Base-by-base conservation (phyloP, 2,329 filamentous ascomycete genomes). In the Colletotrichum cordylinicola region DNA sequence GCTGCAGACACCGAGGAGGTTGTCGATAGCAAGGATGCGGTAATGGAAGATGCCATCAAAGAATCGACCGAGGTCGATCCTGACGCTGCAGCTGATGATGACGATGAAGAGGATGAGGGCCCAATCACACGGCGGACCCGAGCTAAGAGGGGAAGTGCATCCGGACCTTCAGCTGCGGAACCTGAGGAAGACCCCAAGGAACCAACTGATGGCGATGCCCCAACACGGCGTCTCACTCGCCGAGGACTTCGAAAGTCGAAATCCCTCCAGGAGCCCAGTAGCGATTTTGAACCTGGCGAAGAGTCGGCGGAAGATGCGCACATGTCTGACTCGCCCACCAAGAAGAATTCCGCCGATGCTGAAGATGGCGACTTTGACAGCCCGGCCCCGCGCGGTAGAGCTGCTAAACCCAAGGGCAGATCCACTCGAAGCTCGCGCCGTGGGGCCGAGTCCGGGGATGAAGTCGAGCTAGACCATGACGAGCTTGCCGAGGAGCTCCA, bases 401-500 rank as follows among this genome's bases (percentile, higher is more conserved):
- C 85, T 73, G 82, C 78, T 66, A 82, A 82, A 77, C 81, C 84
- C 74, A 83, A 82, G 80, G 82, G 83, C 79, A 82, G 87, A 61
- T 87, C 87, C 9, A 85, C 86, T 61, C 88, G 87, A 74, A 87
- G 83, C 75, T 87, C 88, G n/a, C 87, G 88, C 55, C 87, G 86
- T 39, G 85, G 85, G 15, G 84, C 83, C 13, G 90, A 89, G 56
- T 92, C 91, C 1, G 90, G 83, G 78, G 93, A 88, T 79, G 91
- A 87, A 84, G 88, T 86, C 76, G 88, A 90, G 56, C 87, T 93
- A 21, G 91, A 94, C 78, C 84, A 90, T 66, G 90, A 93, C 74
- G 93, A 94, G 80, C 83, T 94, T 67, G 91, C 91, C 8, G 91
- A 93, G 82, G 93, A 94, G 81, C 88, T 92, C 16, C 88, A 91